phyloP scores from a whole-genome alignment of 495 filamentous ascomycete species.

The Podospora sp. region DNA sequence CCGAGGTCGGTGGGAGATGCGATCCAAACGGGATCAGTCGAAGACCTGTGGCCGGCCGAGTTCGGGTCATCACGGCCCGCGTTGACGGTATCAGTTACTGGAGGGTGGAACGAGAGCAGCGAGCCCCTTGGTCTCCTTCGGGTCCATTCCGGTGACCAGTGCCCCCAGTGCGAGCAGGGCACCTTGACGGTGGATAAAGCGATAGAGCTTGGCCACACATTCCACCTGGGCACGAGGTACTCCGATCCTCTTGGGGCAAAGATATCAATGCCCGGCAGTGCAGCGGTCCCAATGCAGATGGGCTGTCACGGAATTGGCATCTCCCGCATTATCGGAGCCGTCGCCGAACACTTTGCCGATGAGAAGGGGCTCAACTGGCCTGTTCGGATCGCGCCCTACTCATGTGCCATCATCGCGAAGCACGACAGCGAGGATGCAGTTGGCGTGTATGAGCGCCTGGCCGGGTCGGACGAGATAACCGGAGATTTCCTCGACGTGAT shows the following conservation, averaged over 20 bases:
- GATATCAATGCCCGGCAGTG: conserved; percentile 46
- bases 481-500: conserved; percentile 52
- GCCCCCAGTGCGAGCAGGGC: conserved; percentile 68
- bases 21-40: neutral
- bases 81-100: conserved; percentile 16
- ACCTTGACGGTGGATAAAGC: conserved; percentile 67
- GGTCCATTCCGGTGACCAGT: conserved; percentile 68
- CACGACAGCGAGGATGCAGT: conserved; percentile 49
- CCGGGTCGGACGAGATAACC: neutral
- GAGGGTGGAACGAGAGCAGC: conserved; percentile 14
- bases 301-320: conserved; percentile 96
- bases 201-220: conserved; percentile 92
- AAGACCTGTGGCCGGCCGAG: conserved; percentile 29
- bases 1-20: conserved; percentile 17
- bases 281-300: conserved; percentile 72
- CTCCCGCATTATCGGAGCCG: conserved; percentile 85
- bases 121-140: conserved; percentile 60
- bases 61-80: conserved; percentile 12
- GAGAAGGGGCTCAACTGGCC: conserved; percentile 87
- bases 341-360: conserved; percentile 74
- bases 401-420: conserved; percentile 68
- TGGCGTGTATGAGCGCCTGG: conserved; percentile 58
- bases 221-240: conserved; percentile 90
- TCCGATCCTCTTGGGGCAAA: conserved; percentile 69
- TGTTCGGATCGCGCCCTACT: conserved; percentile 79